phyloP scores from a whole-genome alignment of 1,139 yeast genomes.

The Magnusiomyces tetraspermus region DNA sequence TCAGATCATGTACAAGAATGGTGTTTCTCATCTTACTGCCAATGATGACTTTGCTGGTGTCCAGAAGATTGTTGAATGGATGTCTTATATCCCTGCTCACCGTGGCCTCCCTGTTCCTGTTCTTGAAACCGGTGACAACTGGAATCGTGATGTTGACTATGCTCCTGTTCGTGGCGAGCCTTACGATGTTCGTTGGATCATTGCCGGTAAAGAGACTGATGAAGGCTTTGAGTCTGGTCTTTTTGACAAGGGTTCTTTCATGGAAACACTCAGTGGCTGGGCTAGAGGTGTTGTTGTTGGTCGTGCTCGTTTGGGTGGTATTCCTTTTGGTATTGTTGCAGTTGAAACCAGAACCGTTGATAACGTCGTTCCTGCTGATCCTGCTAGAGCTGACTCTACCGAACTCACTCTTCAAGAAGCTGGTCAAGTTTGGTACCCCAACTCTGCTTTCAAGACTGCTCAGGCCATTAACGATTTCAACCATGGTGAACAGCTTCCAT shows the following conservation, averaged over 20 bases:
- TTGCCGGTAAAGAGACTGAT: constrained; percentile 65
- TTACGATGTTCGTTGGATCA: constrained; percentile 93
- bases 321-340: constrained; percentile 95
- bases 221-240: constrained; percentile 78
- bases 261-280: constrained; percentile 97
- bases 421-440: constrained; percentile 99
- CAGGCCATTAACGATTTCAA: constrained; percentile 97
- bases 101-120: constrained; percentile 89
- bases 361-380: constrained; percentile 90
- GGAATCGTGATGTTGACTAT: constrained; percentile 91
- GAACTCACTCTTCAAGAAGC: constrained; percentile 88
- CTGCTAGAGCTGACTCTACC: constrained; percentile 92
- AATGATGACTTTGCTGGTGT: constrained; percentile 94
- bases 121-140: constrained; percentile 61
- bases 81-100: constrained; percentile 89
- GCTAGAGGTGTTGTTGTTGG: constrained; percentile 98
- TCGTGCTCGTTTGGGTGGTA: constrained; percentile 97
- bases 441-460: constrained; percentile 96
- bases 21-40: constrained; percentile 96
- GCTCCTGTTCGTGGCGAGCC: constrained; percentile 63
- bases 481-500: constrained; percentile 93
- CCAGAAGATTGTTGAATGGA: constrained; percentile 88
- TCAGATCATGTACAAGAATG: constrained; percentile 95
- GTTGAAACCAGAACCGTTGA: constrained; percentile 89
- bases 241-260: constrained; percentile 88